These are phyloP conservation scores for Anaeromyces robustus DNA, from an alignment of 192 early-diverging fungal genomes.

Conservation along the genomic window DNA sequence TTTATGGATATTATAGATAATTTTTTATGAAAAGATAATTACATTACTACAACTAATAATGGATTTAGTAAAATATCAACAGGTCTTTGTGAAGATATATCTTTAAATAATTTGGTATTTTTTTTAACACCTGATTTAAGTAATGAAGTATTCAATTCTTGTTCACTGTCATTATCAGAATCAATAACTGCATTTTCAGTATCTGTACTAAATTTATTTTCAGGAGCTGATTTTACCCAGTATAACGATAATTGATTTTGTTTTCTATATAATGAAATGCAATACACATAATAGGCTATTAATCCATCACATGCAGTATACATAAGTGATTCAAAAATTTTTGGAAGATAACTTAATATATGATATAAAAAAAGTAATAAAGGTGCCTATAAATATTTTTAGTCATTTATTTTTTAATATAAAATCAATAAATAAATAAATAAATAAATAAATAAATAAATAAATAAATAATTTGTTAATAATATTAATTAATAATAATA, in stretches of 20 bases:
- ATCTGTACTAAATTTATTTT: neutral
- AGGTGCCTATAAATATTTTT: constrained; percentile 4
- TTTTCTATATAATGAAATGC: neutral
- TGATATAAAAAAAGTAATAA: constrained; percentile 2
- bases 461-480: too few relatives aligned
- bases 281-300: neutral
- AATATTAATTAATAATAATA: too few relatives aligned
- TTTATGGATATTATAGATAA: too few relatives aligned
- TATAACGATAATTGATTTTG: neutral
- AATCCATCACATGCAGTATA: constrained; percentile 1
- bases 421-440: too few relatives aligned
- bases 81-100: neutral
- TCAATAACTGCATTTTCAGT: neutral
- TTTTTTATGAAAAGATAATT: too few relatives aligned
- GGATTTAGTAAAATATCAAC: neutral
- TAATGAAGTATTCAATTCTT: neutral
- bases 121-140: neutral
- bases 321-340: neutral
- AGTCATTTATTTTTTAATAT: too few relatives aligned
- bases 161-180: neutral
- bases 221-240: neutral
- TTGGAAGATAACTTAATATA: constrained; percentile 1
- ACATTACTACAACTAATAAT: neutral
- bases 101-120: neutral
- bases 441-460: too few relatives aligned